Evolutionary conservation across 768 basidiomycete genomes (phyloP).

Genomic region (Pilatotrama ljubarskyi): DNA sequence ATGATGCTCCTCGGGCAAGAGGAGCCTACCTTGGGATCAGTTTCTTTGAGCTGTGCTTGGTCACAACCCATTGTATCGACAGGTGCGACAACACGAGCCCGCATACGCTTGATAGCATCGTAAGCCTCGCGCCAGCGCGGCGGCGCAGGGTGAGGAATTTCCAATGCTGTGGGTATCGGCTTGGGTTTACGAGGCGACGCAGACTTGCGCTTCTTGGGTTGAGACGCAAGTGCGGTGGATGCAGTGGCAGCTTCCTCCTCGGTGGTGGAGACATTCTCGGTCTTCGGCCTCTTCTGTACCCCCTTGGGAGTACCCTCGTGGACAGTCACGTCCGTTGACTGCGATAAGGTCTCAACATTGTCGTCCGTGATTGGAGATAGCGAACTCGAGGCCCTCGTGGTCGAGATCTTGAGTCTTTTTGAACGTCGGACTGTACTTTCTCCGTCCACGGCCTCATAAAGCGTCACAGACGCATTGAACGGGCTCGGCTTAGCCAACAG

Average conservation of each 20-base stretch:
- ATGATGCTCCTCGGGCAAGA: not conserved
- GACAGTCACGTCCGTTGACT: no score
- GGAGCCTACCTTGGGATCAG: conserved; percentile 58
- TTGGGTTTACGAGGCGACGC: conserved; percentile 20
- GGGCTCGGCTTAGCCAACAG: conserved; percentile 13
- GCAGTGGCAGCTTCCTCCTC: not conserved
- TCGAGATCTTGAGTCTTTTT: conserved; percentile 10
- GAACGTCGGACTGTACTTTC: conserved; percentile 8
- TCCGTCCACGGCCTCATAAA: conserved; percentile 25
- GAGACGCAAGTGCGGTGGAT: not conserved
- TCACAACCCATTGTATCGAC: conserved; percentile 94
- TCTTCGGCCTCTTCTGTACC: not conserved
- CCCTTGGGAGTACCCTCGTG: not conserved
- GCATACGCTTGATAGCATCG: conserved; percentile 73
- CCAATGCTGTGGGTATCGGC: conserved; percentile 13
- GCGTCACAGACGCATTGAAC: conserved; percentile 15
- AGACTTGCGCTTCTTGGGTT: not conserved
- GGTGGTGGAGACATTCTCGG: not conserved
- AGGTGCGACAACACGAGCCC: conserved; percentile 69
- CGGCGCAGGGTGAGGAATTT: conserved; percentile 22
- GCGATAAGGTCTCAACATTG: not conserved
- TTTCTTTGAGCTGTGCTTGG: conserved; percentile 61
- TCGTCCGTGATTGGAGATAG: not conserved
- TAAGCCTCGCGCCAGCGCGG: conserved; percentile 49
- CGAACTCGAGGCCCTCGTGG: not conserved